Evolutionary conservation across 768 basidiomycete genomes (phyloP).

Genomic region (Lactarius hengduanensis): DNA sequence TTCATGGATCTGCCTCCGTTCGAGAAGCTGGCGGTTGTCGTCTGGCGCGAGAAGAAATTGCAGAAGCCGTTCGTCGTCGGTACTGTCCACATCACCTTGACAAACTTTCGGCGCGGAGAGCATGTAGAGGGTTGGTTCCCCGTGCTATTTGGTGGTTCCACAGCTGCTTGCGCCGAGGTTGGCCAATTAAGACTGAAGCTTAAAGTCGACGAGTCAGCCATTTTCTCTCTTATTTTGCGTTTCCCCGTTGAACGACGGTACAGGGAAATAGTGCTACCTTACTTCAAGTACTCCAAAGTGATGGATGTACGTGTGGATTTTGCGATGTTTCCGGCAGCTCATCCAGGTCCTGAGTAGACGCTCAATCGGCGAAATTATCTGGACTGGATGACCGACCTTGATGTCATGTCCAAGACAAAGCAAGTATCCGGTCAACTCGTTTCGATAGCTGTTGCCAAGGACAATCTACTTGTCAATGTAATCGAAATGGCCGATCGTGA

Average conservation of each 20-base stretch:
- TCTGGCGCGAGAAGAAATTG: conserved; percentile 69
- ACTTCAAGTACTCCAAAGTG: conserved; percentile 57
- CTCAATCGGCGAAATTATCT: conserved; percentile 62
- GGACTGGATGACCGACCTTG: conserved; percentile 73
- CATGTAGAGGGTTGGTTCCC: conserved; percentile 84
- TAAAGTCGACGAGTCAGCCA: conserved; percentile 66
- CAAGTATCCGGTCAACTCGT: conserved; percentile 59
- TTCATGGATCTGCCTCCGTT: conserved; percentile 80
- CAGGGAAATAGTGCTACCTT: conserved; percentile 80
- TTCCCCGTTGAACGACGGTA: background rate
- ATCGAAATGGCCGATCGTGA: conserved; percentile 67
- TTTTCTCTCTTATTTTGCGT: conserved; percentile 30
- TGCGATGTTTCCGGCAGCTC: conserved; percentile 7
- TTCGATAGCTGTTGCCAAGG: conserved; percentile 65
- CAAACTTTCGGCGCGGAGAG: conserved; percentile 72
- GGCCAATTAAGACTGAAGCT: conserved; percentile 77
- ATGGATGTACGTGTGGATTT: conserved; percentile 47
- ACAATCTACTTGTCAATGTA: conserved; percentile 64
- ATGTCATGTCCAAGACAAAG: conserved; percentile 64
- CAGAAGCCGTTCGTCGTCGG: conserved; percentile 59
- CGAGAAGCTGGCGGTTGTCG: conserved; percentile 60
- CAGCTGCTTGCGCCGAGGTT: conserved; percentile 54
- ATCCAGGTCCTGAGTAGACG: conserved; percentile 38
- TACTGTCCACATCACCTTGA: conserved; percentile 58
- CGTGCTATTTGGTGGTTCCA: conserved; percentile 52